Percentiles rank a stretch among this genome's conserved stretches.
Conservation (phyloP, 495 filamentous ascomycete genomes). For the Penicillium alfredii region DNA sequence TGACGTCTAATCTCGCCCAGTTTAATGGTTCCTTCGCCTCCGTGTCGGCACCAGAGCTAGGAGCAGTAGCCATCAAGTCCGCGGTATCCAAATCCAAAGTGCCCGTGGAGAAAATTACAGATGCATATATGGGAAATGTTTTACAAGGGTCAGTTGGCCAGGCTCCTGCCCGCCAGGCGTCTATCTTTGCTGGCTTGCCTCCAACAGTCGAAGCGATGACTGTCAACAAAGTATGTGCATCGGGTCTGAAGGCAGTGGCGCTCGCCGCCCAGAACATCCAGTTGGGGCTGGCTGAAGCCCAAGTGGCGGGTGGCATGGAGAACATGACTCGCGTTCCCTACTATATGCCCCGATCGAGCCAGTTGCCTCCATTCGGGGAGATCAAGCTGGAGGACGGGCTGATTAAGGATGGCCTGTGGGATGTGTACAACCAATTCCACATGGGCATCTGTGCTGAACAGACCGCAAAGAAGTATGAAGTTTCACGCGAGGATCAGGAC, state of each 20-base stretch:
- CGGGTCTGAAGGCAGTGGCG: conserved; percentile 83
- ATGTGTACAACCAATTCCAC: conserved; percentile 93
- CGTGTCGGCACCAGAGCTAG: conserved; percentile 78
- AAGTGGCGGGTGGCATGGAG: conserved; percentile 94
- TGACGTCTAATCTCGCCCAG: conserved; percentile 35
- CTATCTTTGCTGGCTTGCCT: conserved; percentile 79
- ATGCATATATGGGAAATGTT: conserved; percentile 98
- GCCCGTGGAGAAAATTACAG: conserved; percentile 67
- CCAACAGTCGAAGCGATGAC: conserved; percentile 75
- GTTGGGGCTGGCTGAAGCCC: conserved; percentile 76
- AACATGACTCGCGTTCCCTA: conserved; percentile 94
- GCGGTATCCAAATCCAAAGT: conserved; percentile 78
- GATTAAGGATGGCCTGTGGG: conserved; percentile 92
- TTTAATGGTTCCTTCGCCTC: conserved; percentile 87
- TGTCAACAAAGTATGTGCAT: conserved; percentile 96
- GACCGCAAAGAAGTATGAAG: conserved; percentile 78
- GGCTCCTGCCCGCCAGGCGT: conserved; percentile 85
- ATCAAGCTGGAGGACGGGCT: conserved; percentile 83
- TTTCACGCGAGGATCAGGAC: conserved; percentile 82
- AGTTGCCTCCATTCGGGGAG: conserved; percentile 76
- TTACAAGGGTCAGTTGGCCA: conserved; percentile 79
- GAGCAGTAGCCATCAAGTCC: conserved; percentile 80
- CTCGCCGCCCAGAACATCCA: conserved; percentile 93
- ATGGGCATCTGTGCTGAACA: conserved; percentile 98
- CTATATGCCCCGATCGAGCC: conserved; percentile 72